Conservation (phyloP, 176 grass and related monocot species). For the Calamus simplicifolius region DNA sequence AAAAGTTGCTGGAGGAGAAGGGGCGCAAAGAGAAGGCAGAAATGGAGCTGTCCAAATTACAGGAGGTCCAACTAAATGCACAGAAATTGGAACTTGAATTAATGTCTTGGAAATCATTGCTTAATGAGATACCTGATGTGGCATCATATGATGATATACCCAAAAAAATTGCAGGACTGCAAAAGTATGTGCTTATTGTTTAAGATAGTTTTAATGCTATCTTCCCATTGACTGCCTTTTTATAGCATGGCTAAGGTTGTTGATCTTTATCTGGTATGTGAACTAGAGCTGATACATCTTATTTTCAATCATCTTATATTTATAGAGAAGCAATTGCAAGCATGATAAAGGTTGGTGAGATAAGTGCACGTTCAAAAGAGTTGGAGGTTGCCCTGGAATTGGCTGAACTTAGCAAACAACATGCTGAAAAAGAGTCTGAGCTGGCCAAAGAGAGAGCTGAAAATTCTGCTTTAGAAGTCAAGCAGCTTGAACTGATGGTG, state of each 20-base stretch:
- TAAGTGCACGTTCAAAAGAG: slow-evolving; percentile 68
- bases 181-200: slow-evolving; percentile 38
- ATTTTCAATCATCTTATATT: slow-evolving; percentile 25
- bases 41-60: slow-evolving; percentile 66
- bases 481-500: slow-evolving; percentile 68
- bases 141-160: slow-evolving; percentile 73
- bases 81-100: slow-evolving; percentile 85
- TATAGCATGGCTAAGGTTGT: no score
- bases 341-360: slow-evolving; percentile 70
- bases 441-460: slow-evolving; percentile 69
- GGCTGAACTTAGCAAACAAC: slow-evolving; percentile 64
- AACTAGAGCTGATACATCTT: no score
- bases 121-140: slow-evolving; percentile 78
- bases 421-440: slow-evolving; percentile 62
- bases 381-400: slow-evolving; percentile 64
- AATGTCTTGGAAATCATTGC: slow-evolving; percentile 56
- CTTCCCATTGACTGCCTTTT: slow-evolving; percentile 2
- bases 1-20: slow-evolving; percentile 88
- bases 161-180: slow-evolving; percentile 63
- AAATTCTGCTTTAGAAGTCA: slow-evolving; percentile 52
- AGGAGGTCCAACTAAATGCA: slow-evolving; percentile 50
- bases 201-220: neutral
- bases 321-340: slow-evolving; percentile 70
- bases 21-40: slow-evolving; percentile 60
- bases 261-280: no score